phyloP scores from a whole-genome alignment of 805 yeast genomes.

The Aciculoconidium aculeatum region DNA sequence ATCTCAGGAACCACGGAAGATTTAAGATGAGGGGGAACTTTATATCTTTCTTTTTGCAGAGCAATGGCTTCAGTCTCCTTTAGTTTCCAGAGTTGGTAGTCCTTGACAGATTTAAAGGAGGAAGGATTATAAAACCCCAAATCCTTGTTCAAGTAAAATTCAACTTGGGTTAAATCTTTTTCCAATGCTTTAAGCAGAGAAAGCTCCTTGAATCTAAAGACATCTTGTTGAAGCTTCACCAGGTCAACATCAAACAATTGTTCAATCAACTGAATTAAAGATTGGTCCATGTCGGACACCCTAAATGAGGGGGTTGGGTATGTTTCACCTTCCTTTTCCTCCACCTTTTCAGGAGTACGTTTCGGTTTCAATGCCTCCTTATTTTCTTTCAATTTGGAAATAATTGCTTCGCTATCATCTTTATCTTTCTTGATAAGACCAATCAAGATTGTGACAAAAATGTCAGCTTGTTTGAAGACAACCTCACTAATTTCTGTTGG shows the following conservation, averaged over 20 bases:
- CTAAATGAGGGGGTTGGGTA: conserved; percentile 46
- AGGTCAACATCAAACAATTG: conserved; percentile 46
- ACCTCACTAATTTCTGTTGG: conserved; percentile 24
- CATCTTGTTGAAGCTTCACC: conserved; percentile 48
- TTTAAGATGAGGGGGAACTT: conserved; percentile 26
- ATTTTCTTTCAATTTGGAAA: conserved; percentile 39
- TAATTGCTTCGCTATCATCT: conserved; percentile 30
- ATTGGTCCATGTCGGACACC: conserved; percentile 49
- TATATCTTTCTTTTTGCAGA: conserved; percentile 22
- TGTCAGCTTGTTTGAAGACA: conserved; percentile 32
- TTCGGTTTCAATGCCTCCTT: conserved; percentile 31
- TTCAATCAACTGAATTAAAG: conserved; percentile 35
- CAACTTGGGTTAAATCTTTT: conserved; percentile 29
- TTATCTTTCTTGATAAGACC: conserved; percentile 32
- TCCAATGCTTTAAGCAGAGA: conserved; percentile 36
- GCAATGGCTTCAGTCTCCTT: conserved; percentile 21
- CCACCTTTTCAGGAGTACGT: conserved; percentile 2
- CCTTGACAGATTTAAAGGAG: conserved; percentile 16
- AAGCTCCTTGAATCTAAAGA: conserved; percentile 34
- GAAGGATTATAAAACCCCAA: conserved; percentile 33
- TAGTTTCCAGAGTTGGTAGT: conserved; percentile 29
- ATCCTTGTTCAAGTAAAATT: conserved; percentile 31
- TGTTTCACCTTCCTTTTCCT: conserved; percentile 2
- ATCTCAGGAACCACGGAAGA: conserved; percentile 26
- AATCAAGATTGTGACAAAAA: conserved; percentile 33